These are phyloP conservation scores for Fusarium pseudoanthophilum DNA, from an alignment of 2,329 filamentous ascomycete species.

Conservation along the genomic window DNA sequence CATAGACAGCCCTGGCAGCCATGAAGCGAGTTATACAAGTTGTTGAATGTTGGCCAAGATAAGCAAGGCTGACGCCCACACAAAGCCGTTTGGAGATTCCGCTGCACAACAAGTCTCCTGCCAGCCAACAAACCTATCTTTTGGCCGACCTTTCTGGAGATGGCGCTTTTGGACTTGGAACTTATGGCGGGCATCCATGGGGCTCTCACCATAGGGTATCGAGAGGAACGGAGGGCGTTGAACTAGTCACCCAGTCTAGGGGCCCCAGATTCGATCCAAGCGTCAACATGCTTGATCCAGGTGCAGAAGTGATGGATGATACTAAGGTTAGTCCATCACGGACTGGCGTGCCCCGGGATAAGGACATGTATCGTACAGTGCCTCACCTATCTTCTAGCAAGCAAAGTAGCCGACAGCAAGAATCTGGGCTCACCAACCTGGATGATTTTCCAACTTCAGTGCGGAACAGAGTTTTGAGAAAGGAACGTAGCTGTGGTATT, in stretches of 20 bases:
- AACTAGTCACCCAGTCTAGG: constrained; percentile 16
- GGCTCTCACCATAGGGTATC: not conserved
- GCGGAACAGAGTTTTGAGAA: not conserved
- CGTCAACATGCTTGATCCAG: constrained; percentile 29
- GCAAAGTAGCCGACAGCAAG: not conserved
- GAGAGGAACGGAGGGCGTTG: constrained; percentile 28
- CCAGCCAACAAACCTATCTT: not conserved
- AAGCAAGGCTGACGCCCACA: not conserved
- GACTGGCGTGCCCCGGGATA: constrained; percentile 22
- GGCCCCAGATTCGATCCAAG: constrained; percentile 8
- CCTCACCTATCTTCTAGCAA: not conserved
- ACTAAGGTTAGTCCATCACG: not conserved
- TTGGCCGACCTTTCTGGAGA: not conserved
- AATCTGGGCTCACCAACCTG: not conserved
- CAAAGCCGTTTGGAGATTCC: constrained; percentile 7
- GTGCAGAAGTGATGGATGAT: constrained; percentile 30
- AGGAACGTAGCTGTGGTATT: not conserved
- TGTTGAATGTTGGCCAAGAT: not conserved
- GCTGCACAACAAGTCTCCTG: constrained; percentile 13
- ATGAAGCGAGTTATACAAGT: not conserved
- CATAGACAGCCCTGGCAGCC: not conserved
- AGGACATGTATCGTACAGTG: not conserved
- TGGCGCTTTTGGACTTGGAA: not conserved
- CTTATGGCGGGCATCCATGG: not conserved
- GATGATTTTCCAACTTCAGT: not conserved